Conservation (phyloP, 495 filamentous ascomycete genomes). For the Staphylotrichum tortipilum region DNA sequence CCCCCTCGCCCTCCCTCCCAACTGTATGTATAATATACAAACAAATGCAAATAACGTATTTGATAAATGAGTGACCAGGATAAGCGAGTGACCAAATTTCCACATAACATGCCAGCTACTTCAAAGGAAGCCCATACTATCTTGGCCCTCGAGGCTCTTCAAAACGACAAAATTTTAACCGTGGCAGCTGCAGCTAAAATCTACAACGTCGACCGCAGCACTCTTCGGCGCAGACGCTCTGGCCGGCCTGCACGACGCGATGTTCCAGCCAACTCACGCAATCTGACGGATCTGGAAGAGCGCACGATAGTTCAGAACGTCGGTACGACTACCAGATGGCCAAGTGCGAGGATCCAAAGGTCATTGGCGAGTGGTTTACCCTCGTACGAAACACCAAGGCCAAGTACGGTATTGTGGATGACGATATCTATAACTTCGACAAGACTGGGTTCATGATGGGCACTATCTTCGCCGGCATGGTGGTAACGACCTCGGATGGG, state of each 20-base stretch:
- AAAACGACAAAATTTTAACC: background rate
- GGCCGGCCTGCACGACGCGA: slow-evolving; percentile 1
- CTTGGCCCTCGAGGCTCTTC: background rate
- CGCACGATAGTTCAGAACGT: no score
- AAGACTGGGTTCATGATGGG: no score
- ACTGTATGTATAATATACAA: no score
- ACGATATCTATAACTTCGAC: background rate
- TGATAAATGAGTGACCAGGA: no score
- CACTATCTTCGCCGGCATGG: background rate
- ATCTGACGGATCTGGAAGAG: no score
- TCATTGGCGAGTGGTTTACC: background rate
- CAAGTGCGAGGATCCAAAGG: background rate
- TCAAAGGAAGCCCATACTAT: background rate
- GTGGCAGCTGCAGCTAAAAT: background rate
- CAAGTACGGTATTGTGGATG: background rate
- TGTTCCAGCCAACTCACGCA: slow-evolving; percentile 4
- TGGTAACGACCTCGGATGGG: background rate
- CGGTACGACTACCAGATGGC: background rate
- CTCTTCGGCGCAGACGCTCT: slow-evolving; percentile 1
- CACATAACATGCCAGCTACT: background rate
- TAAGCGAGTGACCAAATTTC: no score
- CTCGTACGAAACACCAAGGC: background rate
- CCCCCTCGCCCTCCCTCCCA: no score
- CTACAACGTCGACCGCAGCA: background rate
- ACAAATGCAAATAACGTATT: no score